Evolutionary conservation across 129 eudicot species (phyloP).

Genomic region (Kitagawia praeruptora): DNA sequence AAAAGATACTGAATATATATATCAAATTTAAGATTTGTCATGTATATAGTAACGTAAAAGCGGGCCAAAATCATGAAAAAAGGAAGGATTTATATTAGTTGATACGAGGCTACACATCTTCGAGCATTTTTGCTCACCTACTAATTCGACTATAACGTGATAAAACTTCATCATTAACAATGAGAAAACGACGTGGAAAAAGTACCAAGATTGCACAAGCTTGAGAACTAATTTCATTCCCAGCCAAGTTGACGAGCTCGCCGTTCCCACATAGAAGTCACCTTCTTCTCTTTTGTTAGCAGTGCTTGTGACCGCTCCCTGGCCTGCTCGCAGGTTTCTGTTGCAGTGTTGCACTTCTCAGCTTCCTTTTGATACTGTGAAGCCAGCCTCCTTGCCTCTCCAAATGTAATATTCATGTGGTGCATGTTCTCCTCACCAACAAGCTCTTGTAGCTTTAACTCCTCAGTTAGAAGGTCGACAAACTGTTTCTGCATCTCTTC

Average conservation of each 20-base stretch:
- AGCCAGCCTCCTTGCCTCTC: conserved; percentile 32
- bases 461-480: conserved; percentile 33
- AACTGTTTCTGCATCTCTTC: conserved; percentile 36
- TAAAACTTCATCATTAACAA: not conserved
- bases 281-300: conserved; percentile 27
- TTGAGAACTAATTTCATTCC: conserved; percentile 16
- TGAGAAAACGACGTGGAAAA: not conserved
- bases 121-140: conserved; percentile 6
- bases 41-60: not conserved
- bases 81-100: not conserved
- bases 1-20: not conserved
- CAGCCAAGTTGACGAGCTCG: conserved; percentile 33
- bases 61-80: not conserved
- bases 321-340: conserved; percentile 40
- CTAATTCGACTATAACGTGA: not conserved
- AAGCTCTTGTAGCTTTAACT: conserved; percentile 29
- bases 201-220: not conserved
- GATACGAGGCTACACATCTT: conserved; percentile 5
- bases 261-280: conserved; percentile 35
- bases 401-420: conserved; percentile 30
- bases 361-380: conserved; percentile 39
- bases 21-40: not conserved
- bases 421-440: conserved; percentile 23
- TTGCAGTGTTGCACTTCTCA: conserved; percentile 37
- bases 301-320: conserved; percentile 34